Percentiles rank a stretch among this genome's conserved stretches.
Evolutionary conservation across 148 eudicot species (phyloP).

Genomic region (Silene uniflora): DNA sequence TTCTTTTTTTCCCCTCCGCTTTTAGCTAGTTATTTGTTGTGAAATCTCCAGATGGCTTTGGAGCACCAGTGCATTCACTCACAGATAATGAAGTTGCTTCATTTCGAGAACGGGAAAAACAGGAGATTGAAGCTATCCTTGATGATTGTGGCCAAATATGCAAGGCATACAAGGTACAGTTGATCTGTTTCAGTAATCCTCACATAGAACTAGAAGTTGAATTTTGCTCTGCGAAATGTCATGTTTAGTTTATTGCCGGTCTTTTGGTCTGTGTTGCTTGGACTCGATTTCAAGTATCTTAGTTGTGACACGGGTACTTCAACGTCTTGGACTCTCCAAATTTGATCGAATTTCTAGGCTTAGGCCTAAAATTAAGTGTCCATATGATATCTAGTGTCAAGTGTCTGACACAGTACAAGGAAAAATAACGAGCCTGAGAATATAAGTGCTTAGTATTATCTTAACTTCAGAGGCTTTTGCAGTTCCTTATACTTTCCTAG

Average conservation of each 20-base stretch:
- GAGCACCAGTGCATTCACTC: neutral
- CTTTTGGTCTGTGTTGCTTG: neutral
- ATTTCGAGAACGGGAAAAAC: neutral
- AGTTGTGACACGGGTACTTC: neutral
- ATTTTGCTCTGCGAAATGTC: neutral
- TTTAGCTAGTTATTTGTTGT: neutral
- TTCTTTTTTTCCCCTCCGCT: neutral
- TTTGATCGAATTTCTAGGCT: neutral
- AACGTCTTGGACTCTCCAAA: neutral
- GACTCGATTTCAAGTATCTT: neutral
- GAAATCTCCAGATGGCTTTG: slow-evolving; percentile 13
- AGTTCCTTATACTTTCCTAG: neutral
- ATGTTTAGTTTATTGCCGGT: neutral
- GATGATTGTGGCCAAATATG: slow-evolving; percentile 9
- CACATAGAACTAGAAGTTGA: neutral
- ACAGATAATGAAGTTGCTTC: neutral
- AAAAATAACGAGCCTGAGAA: neutral
- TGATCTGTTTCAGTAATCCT: neutral
- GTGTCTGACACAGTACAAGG: neutral
- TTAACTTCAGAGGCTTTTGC: neutral
- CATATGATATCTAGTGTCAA: neutral
- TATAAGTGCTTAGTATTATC: neutral
- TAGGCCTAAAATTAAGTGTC: neutral
- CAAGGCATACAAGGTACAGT: slow-evolving; percentile 4
- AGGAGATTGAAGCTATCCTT: slow-evolving; percentile 1